Conservation (phyloP, 306 rosid genomes). For the Sphenostylis stenocarpa region DNA sequence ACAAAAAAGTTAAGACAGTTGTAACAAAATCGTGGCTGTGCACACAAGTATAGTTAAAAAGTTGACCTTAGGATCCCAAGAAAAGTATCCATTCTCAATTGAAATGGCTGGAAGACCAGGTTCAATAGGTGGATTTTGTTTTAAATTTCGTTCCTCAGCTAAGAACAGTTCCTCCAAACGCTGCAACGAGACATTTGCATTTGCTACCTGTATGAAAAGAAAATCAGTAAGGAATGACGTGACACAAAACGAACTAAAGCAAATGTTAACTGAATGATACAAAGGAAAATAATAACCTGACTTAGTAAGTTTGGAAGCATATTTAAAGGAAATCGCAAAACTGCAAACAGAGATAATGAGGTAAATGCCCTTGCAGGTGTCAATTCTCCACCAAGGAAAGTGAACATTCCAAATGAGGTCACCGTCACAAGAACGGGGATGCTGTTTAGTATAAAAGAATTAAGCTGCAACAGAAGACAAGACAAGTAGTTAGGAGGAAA, state of each 20-base stretch:
- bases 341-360: constrained; percentile 76
- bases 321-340: constrained; percentile 72
- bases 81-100: constrained; percentile 71
- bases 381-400: constrained; percentile 80
- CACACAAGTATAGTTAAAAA: constrained; percentile 2
- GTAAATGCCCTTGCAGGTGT: constrained; percentile 94
- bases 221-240: constrained; percentile 7
- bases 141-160: constrained; percentile 62
- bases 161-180: constrained; percentile 80
- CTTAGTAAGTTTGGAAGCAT: constrained; percentile 78
- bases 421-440: constrained; percentile 84
- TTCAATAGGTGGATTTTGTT: constrained; percentile 64
- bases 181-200: constrained; percentile 78
- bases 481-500: constrained; percentile 26
- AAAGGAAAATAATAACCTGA: constrained; percentile 57
- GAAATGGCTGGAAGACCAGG: constrained; percentile 76
- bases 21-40: not conserved
- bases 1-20: not conserved
- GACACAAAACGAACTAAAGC: constrained; percentile 9
- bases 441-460: constrained; percentile 68
- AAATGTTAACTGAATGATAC: not conserved
- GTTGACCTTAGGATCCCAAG: constrained; percentile 79
- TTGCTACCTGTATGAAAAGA: constrained; percentile 63
- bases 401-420: constrained; percentile 72
- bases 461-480: constrained; percentile 58